Conservation (phyloP, 2,329 filamentous ascomycete species). For the Hypoxylon sp. region DNA sequence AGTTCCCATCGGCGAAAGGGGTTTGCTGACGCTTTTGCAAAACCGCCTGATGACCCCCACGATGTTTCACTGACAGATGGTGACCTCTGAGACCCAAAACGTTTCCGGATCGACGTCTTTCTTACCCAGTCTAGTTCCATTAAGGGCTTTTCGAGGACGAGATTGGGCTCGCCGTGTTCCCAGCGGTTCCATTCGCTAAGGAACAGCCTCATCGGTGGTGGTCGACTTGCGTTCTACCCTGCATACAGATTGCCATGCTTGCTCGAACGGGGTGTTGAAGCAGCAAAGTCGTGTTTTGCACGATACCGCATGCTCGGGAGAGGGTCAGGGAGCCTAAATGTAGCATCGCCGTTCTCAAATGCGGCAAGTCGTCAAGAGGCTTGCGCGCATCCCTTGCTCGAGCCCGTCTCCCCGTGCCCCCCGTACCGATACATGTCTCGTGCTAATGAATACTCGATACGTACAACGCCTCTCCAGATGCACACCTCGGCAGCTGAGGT, state of each 20-base stretch:
- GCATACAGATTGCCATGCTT: constrained; percentile 12
- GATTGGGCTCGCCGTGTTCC: constrained; percentile 6
- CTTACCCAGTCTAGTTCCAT: constrained; percentile 22
- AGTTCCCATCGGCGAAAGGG: constrained; percentile 11
- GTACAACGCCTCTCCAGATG: not conserved
- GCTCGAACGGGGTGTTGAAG: constrained; percentile 29
- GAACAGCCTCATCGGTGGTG: constrained; percentile 7
- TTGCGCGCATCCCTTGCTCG: constrained; percentile 18
- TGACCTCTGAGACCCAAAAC: constrained; percentile 31
- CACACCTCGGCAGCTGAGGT: constrained; percentile 18
- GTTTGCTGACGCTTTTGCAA: no score
- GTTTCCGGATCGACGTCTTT: constrained; percentile 41
- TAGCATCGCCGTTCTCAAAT: constrained; percentile 27
- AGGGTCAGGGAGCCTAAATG: constrained; percentile 1
- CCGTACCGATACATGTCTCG: constrained; percentile 19
- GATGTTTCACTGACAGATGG: constrained; percentile 33
- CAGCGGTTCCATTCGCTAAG: constrained; percentile 14
- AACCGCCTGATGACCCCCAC: constrained; percentile 33
- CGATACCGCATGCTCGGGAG: constrained; percentile 28
- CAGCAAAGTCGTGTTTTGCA: constrained; percentile 10
- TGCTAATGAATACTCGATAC: constrained; percentile 22
- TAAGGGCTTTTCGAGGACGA: constrained; percentile 13
- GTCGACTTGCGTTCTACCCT: constrained; percentile 16
- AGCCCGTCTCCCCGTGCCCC: constrained; percentile 2
- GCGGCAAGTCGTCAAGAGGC: constrained; percentile 22